Evolutionary conservation across 2,329 filamentous ascomycete genomes (phyloP), one percentile per base, ranked within the genome.

Genomic region (Rasamsonia emersonii): DNA sequence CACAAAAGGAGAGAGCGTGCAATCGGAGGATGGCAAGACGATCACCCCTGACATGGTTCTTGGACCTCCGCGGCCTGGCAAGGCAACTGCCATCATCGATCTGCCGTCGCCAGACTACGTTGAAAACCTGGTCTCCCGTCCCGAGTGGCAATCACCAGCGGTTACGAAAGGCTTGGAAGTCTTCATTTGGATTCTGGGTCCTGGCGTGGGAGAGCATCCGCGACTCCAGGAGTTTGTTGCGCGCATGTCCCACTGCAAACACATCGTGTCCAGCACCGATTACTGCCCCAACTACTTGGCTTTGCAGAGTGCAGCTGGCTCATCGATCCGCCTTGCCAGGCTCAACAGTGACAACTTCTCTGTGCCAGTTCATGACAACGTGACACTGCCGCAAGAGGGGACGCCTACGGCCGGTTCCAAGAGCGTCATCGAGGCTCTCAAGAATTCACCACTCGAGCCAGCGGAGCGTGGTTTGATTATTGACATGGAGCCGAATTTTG

Each of bases 41-140:
- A 74, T 98, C 18, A 91, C 80, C 0, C 81, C 89, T 1, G 82
- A 91, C 0, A 91, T 93, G 79, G 86, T 96, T 1, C 51, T 98
- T 31, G 85, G 73, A 2, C 65, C 77, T 8, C 60, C 70, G 3
- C 70, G 77, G 34, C 68, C 72, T 4, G 86, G 86, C 8, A 73
- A 69, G 34, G 88, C 85, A 2, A 68, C 94, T 41, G 81, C 83
- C 6, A 68, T 98, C 5, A 65, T 93, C 24, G 88, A 96, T 45
- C 56, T 98, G 5, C 84, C 86, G 1, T 73, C 78, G 9, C 40
- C 54, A 1, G 73, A 77, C 5, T 88, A 91, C 47, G 62, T 96
- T 16, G 74, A 79, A 9, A 59, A 71, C 4, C 68, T 95, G 32
- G 47, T 93, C 25, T 63, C 67, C 20, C 73, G 85, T 18, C 69